These are phyloP conservation scores for Eutrema yunnanense DNA, from an alignment of 345 rosid species.

Conservation along the genomic window DNA sequence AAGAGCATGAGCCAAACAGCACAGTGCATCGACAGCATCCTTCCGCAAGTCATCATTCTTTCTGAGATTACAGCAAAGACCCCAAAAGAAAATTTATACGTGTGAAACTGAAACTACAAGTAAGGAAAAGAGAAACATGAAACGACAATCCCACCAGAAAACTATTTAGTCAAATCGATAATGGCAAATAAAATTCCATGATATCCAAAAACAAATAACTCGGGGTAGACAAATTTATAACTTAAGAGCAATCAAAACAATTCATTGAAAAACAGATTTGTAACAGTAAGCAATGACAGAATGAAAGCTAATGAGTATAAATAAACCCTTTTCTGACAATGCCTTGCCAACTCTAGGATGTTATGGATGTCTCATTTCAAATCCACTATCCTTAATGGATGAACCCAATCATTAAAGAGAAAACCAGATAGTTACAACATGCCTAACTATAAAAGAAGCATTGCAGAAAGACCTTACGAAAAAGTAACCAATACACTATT, in stretches of 20 bases:
- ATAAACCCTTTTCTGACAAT: neutral
- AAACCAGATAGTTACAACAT: neutral
- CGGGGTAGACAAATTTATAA: neutral
- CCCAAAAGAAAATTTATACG: neutral
- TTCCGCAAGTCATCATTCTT: conserved; percentile 84
- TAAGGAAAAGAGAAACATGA: neutral
- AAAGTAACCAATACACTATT: neutral
- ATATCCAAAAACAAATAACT: neutral
- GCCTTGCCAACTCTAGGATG: neutral
- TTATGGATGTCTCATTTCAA: neutral
- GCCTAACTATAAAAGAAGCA: neutral
- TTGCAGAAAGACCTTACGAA: conserved; percentile 1
- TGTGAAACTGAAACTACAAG: neutral
- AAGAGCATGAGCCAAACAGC: conserved; percentile 96
- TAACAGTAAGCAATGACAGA: conserved; percentile 15
- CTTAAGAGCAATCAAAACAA: neutral
- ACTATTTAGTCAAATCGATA: neutral
- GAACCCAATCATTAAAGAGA: conserved; percentile 1
- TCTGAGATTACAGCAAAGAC: conserved; percentile 36
- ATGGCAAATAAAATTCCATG: neutral
- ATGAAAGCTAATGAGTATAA: conserved; percentile 6
- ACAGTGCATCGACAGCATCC: conserved; percentile 96
- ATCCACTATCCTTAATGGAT: neutral
- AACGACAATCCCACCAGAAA: neutral
- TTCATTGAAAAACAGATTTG: neutral